Percentiles rank a stretch among this genome's conserved stretches.
Conservation (phyloP, 140 eudicot species). For the Stevia rebaudiana region DNA sequence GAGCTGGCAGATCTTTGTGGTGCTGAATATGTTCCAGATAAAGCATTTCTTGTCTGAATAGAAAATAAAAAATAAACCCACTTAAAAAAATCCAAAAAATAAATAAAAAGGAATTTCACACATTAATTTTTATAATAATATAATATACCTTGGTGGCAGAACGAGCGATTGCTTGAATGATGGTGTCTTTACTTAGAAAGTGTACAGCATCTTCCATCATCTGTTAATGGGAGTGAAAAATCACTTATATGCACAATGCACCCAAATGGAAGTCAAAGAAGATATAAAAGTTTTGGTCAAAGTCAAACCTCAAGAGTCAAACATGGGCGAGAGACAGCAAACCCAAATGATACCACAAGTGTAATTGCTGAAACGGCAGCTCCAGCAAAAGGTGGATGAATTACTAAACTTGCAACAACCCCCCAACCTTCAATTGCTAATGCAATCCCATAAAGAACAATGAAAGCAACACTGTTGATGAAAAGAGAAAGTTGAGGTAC, state of each 20-base stretch:
- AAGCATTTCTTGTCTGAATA: slow-evolving; percentile 85
- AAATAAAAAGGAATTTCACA: background rate
- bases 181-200: slow-evolving; percentile 89
- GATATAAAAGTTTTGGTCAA: background rate
- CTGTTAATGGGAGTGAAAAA: slow-evolving; percentile 30
- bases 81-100: background rate
- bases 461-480: slow-evolving; percentile 83
- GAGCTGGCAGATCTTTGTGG: slow-evolving; percentile 99
- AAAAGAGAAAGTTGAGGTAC: slow-evolving; percentile 7
- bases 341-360: slow-evolving; percentile 97
- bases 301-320: slow-evolving; percentile 84
- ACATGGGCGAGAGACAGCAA: slow-evolving; percentile 98
- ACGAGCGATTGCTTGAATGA: slow-evolving; percentile 93
- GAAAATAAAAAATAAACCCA: background rate
- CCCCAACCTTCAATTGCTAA: slow-evolving; percentile 99
- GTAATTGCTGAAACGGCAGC: slow-evolving; percentile 99
- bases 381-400: slow-evolving; percentile 96
- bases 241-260: background rate
- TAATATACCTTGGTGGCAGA: slow-evolving; percentile 89
- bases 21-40: slow-evolving; percentile 97
- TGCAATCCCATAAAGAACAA: slow-evolving; percentile 88
- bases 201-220: slow-evolving; percentile 99
- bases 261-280: background rate
- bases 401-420: slow-evolving; percentile 93
- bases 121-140: background rate